phyloP scores from a whole-genome alignment of 2,329 filamentous ascomycete genomes.

The Microsporum ferrugineum region DNA sequence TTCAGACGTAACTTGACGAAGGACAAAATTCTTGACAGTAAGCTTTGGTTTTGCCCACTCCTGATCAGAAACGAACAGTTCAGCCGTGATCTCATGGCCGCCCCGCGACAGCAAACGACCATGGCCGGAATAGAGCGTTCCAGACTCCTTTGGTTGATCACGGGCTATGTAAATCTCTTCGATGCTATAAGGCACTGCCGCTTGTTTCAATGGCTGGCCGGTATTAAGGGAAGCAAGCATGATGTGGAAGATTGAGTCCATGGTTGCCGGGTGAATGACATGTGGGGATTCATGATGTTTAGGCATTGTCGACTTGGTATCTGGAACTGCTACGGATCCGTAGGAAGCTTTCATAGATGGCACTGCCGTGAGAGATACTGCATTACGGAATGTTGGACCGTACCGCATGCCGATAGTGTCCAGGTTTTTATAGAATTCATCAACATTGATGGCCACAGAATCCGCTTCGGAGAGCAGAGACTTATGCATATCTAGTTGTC shows the following conservation, averaged over 20 bases:
- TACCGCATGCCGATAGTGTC: background rate
- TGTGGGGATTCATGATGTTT: conserved; percentile 3
- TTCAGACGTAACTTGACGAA: background rate
- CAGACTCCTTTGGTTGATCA: background rate
- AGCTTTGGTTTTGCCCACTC: background rate
- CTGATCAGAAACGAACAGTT: background rate
- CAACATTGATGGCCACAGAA: background rate
- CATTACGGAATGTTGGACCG: background rate
- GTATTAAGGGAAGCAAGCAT: background rate
- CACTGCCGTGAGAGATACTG: background rate
- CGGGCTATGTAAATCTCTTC: conserved; percentile 3
- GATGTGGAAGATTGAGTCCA: conserved; percentile 16
- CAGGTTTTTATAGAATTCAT: background rate
- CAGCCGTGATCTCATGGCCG: background rate
- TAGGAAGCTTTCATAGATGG: background rate
- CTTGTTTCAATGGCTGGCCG: conserved; percentile 2
- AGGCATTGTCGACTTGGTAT: background rate
- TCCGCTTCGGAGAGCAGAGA: background rate
- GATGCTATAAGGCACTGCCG: background rate
- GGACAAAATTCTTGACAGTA: background rate
- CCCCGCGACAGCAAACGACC: background rate
- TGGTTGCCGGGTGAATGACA: conserved; percentile 16
- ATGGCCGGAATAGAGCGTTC: background rate
- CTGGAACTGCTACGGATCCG: background rate
- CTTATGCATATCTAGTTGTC: conserved; percentile 10